Evolutionary conservation across 116 monocot species (phyloP).

Genomic region (Dioscorea cayenensis): DNA sequence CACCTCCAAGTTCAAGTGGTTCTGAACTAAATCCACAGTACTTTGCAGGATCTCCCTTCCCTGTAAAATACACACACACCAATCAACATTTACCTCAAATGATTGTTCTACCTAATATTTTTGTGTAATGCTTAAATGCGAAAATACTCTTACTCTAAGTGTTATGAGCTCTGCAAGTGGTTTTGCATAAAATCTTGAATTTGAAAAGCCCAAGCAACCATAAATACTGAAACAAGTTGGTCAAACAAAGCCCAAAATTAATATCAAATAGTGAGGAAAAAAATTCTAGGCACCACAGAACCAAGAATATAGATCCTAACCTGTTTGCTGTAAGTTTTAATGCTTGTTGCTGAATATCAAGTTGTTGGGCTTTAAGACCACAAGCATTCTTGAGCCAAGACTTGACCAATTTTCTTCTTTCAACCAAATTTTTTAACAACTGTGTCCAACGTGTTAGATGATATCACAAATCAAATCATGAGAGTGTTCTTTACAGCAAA

Average conservation of each 20-base stretch:
- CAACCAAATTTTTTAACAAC: constrained; percentile 77
- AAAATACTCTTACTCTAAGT: constrained; percentile 48
- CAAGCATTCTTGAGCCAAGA: constrained; percentile 75
- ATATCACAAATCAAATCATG: too few relatives aligned
- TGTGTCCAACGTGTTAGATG: constrained; percentile 1
- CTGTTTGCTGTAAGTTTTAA: constrained; percentile 95
- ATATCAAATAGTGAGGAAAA: constrained; percentile 2
- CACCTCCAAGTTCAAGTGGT: constrained; percentile 92
- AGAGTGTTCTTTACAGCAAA: too few relatives aligned
- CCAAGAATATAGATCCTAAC: constrained; percentile 17
- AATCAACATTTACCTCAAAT: neutral
- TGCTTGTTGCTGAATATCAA: constrained; percentile 95
- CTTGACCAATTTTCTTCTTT: constrained; percentile 87
- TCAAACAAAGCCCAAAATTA: constrained; percentile 1
- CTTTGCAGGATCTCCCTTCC: constrained; percentile 96
- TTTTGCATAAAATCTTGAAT: constrained; percentile 96
- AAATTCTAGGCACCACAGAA: neutral
- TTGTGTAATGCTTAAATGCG: neutral
- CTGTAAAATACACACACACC: constrained; percentile 20
- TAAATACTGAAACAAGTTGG: constrained; percentile 71
- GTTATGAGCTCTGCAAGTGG: constrained; percentile 98
- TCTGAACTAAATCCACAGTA: constrained; percentile 96
- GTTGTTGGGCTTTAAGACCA: constrained; percentile 78
- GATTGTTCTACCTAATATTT: neutral
- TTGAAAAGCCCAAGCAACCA: constrained; percentile 93